Conservation (phyloP, 2,329 filamentous ascomycete species). For the Fusarium keratoplasticum region DNA sequence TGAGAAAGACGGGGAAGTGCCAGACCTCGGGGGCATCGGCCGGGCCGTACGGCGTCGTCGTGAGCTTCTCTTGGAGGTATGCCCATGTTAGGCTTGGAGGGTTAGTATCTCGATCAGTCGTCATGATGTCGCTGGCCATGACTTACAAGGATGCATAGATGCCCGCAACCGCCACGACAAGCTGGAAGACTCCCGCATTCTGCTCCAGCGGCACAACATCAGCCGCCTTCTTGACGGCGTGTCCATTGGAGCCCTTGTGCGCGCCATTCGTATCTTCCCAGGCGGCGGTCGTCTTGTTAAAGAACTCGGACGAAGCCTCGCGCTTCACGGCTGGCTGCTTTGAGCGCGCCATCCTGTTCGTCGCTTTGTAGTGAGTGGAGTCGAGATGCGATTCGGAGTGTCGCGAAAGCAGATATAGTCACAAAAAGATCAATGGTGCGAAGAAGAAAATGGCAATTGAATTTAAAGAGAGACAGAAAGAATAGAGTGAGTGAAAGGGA, state of each 20-base stretch:
- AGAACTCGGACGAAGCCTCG: conserved; percentile 74
- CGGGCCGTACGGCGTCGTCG: conserved; percentile 86
- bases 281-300: conserved; percentile 59
- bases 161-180: conserved; percentile 88
- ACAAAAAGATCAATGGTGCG: background rate
- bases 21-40: conserved; percentile 77
- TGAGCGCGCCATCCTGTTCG: conserved; percentile 71
- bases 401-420: background rate
- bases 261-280: conserved; percentile 50
- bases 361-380: background rate
- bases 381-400: background rate
- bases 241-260: conserved; percentile 42
- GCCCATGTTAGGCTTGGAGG: conserved; percentile 86
- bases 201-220: conserved; percentile 49
- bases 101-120: background rate
- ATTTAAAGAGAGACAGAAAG: conserved; percentile 19
- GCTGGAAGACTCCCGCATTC: conserved; percentile 76
- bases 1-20: conserved; percentile 93
- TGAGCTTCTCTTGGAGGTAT: conserved; percentile 96
- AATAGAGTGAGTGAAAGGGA: conserved; percentile 25
- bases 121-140: background rate
- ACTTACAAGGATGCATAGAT: conserved; percentile 97
- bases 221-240: conserved; percentile 38
- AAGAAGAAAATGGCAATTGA: background rate
- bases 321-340: conserved; percentile 77